These are phyloP conservation scores for Limnanthes douglasii DNA, from an alignment of 345 rosid species.

Conservation along the genomic window DNA sequence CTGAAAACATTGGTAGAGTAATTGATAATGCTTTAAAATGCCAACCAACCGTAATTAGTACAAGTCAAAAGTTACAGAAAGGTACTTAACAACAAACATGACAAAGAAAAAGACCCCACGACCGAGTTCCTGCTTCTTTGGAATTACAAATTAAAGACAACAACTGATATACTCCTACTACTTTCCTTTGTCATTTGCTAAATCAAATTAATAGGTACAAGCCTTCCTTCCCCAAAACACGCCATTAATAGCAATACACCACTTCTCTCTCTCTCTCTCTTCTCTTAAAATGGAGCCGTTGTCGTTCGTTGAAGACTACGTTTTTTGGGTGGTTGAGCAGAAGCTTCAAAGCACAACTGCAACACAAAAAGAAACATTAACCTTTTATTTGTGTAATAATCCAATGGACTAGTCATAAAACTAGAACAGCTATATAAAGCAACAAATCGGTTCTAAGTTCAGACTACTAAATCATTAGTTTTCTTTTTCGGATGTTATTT, in stretches of 20 bases:
- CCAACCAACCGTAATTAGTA: no score
- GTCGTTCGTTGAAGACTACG: constrained; percentile 32
- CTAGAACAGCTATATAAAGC: no score
- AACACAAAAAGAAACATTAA: constrained; percentile 7
- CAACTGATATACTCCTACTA: no score
- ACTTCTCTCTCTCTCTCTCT: background rate
- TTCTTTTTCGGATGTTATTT: no score
- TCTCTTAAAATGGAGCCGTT: constrained; percentile 71
- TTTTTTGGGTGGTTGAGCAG: constrained; percentile 28
- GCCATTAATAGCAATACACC: constrained; percentile 2
- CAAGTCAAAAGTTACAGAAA: background rate
- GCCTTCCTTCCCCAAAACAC: constrained; percentile 8
- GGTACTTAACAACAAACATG: constrained; percentile 8
- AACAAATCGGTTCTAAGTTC: no score
- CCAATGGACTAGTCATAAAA: no score
- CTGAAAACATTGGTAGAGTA: no score
- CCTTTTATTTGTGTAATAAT: no score
- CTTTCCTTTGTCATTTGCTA: constrained; percentile 9
- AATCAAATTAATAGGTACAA: constrained; percentile 15
- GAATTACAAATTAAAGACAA: constrained; percentile 17
- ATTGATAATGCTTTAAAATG: no score
- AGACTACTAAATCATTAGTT: no score
- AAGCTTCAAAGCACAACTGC: constrained; percentile 36
- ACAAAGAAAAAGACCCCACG: constrained; percentile 9
- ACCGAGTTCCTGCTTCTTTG: constrained; percentile 12